Percentiles rank a stretch among this genome's conserved stretches.
Conservation (phyloP, 2,329 filamentous ascomycete species). For the Fusarium azukiicola region DNA sequence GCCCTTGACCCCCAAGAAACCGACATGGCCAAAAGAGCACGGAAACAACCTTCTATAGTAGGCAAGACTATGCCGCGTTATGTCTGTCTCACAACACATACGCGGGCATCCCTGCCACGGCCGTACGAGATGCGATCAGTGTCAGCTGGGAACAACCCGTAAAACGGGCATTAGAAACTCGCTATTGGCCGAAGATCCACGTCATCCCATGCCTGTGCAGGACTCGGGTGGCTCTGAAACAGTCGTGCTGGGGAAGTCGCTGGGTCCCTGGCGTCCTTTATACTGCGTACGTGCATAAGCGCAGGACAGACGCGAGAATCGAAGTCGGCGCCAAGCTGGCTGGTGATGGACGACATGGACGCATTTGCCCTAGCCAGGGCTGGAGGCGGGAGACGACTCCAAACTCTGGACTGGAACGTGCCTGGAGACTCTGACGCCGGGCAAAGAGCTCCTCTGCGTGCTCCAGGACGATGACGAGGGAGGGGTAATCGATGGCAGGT, state of each 20-base stretch:
- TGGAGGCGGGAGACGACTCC: conserved; percentile 13
- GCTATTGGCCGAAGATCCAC: conserved; percentile 43
- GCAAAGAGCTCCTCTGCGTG: neutral
- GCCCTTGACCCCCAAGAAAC: neutral
- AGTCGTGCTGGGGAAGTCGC: conserved; percentile 6
- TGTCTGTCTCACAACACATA: conserved; percentile 2
- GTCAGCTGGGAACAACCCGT: conserved; percentile 31
- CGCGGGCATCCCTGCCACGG: neutral
- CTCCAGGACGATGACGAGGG: neutral
- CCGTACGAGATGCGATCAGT: conserved; percentile 21
- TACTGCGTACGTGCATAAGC: conserved; percentile 10
- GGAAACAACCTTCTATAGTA: neutral
- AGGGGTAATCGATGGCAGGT: conserved; percentile 25
- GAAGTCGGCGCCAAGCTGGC: neutral
- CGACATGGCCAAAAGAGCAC: neutral
- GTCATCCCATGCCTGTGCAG: conserved; percentile 42
- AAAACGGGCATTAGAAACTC: conserved; percentile 44
- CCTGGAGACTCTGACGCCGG: conserved; percentile 24
- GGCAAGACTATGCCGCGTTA: conserved; percentile 8
- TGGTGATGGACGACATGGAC: conserved; percentile 4
- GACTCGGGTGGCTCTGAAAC: conserved; percentile 47
- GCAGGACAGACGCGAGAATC: neutral
- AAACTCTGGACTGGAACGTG: conserved; percentile 32
- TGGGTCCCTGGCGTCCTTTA: conserved; percentile 6
- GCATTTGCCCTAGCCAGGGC: conserved; percentile 18